Conservation (phyloP, 2,329 filamentous ascomycete genomes). For the Fusarium floridanum region DNA sequence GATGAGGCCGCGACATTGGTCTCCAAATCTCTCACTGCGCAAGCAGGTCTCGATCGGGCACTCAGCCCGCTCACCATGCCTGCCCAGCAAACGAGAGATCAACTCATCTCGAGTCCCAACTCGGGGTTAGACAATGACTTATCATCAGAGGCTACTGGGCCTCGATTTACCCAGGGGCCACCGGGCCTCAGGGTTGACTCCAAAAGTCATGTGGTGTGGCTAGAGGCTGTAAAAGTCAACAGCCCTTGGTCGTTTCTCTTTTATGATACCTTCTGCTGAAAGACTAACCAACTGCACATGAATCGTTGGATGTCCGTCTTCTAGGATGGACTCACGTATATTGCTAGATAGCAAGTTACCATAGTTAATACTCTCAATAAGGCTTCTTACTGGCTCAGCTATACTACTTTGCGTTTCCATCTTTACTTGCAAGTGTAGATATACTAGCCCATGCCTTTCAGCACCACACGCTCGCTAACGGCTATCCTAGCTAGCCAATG, state of each 20-base stretch:
- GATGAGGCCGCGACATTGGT: too few species aligned
- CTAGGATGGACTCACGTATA: slow-evolving; percentile 36
- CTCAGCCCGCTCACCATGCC: too few species aligned
- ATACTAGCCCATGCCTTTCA: not conserved
- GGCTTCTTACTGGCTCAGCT: not conserved
- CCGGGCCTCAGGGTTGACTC: not conserved
- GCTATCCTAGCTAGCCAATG: not conserved
- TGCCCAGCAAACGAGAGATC: not conserved
- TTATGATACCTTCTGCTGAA: slow-evolving; percentile 35
- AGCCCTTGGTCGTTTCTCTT: slow-evolving; percentile 30
- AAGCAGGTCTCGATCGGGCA: too few species aligned
- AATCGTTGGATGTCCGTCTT: slow-evolving; percentile 37
- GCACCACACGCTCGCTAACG: not conserved
- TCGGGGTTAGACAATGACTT: slow-evolving; percentile 20
- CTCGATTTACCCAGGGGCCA: slow-evolving; percentile 1
- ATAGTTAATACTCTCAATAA: slow-evolving; percentile 20
- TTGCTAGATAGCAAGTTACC: slow-evolving; percentile 16
- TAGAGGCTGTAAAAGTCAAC: too few species aligned
- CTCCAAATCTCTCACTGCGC: too few species aligned
- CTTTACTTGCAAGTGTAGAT: not conserved
- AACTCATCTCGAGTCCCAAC: not conserved
- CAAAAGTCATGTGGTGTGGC: slow-evolving; percentile 7
- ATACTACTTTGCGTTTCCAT: not conserved
- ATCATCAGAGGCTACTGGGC: slow-evolving; percentile 27
- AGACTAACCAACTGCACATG: slow-evolving; percentile 39